Base-by-base conservation (phyloP, 202 grass and related monocot genomes). In the Cymbopogon flexuosus region DNA sequence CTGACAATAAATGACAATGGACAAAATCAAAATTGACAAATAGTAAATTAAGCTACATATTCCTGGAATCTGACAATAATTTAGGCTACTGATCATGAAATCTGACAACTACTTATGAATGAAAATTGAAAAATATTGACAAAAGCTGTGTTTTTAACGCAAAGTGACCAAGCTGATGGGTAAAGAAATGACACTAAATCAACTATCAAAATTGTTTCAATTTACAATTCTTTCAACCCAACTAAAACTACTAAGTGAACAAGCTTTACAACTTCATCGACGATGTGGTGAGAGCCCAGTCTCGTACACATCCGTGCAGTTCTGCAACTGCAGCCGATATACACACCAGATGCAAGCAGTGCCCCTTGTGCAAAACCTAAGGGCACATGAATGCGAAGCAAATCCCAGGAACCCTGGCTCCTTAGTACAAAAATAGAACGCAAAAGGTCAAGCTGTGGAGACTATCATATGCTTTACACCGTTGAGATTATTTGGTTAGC, bases 291-390 rank as follows among this genome's bases (percentile, higher is more conserved):
- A 83, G 36, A 60, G 2, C 73, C 31, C 64, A 88, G 77, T 58
- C 82, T 41, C 76, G 3, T 45, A 68, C 58, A 73, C 36, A 47
- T 35, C 14, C 3, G 23, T 47, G 18, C 33, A 75, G 46, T 77
- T 74, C 61, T 18, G 30, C 84, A 68, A 75, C 67, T 18, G 30
- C 84, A 62, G 68, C 64, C 57, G 73, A 73, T 86, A 89, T 89
- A 86, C 87, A 89, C 51, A 45, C 51, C 27, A 10, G 60, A 68
- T 68, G 40, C 83, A 89, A 82, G 7, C 60, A 64, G 52, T 54
- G 87, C 82, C 87, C 83, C 62, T 62, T 13, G 56, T 73, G 78
- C 87, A 82, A 86, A 85, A 86, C 83, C 78, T 85, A 68, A 78
- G 83, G 72, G 73, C 83, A 82, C 77, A 78, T 78, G 47, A 72